Percentiles rank a stretch among this genome's conserved stretches.
Evolutionary conservation across 331 rosid genomes (phyloP).

Genomic region (Erythrophleum ivorense): DNA sequence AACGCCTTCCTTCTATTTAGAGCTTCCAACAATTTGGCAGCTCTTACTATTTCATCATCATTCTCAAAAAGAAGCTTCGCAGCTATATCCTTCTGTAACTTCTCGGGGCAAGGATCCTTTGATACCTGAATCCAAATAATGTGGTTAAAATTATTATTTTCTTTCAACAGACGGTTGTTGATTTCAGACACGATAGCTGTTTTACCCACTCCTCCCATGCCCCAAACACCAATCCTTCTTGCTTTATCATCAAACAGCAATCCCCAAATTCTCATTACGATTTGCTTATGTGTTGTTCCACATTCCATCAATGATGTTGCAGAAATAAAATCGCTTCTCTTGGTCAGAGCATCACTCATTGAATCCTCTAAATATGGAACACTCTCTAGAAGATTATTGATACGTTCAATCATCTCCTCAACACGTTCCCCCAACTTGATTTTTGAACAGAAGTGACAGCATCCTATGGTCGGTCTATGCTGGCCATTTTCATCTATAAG

Average conservation of each 20-base stretch:
- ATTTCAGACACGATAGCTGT: neutral
- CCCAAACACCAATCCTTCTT: neutral
- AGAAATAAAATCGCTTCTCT: neutral
- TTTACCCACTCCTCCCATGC: neutral
- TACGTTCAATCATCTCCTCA: neutral
- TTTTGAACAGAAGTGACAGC: neutral
- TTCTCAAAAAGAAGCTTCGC: neutral
- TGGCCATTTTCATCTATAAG: neutral
- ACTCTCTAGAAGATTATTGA: neutral
- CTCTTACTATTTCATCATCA: neutral
- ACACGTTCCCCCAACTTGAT: neutral
- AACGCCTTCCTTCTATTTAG: slow-evolving; percentile 21
- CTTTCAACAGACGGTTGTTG: neutral
- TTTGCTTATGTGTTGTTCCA: neutral
- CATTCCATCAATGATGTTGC: neutral
- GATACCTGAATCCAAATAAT: neutral
- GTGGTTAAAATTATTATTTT: neutral
- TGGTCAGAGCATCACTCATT: neutral
- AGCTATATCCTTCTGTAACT: neutral
- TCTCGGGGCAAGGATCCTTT: neutral
- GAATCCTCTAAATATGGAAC: neutral
- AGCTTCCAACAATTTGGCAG: neutral
- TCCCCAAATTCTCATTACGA: neutral
- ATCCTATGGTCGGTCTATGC: neutral
- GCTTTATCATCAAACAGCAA: neutral